A percentile compares a stretch with the other conserved stretches of the same genome.
phyloP scores from a whole-genome alignment of 495 filamentous ascomycete species.

The Friedmanniomyces endolithicus region DNA sequence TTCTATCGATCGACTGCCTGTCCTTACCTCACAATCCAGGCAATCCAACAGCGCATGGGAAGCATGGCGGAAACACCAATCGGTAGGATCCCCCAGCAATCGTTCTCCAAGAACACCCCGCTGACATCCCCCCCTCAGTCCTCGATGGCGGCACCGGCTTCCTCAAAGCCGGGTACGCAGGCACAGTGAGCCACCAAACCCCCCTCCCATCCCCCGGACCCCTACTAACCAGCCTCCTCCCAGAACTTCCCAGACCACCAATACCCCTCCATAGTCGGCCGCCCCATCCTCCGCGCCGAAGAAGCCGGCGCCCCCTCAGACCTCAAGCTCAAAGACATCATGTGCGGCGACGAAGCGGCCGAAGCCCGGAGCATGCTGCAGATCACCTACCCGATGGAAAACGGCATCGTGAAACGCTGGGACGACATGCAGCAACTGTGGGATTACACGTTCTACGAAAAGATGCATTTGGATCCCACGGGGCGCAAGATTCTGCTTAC shows the following conservation, averaged over 20 bases:
- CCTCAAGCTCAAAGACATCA: conserved; percentile 93
- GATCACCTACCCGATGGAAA: conserved; percentile 98
- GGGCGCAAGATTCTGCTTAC: conserved; percentile 96
- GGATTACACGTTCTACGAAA: conserved; percentile 97
- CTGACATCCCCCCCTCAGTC: conserved; percentile 43
- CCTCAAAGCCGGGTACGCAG: conserved; percentile 98
- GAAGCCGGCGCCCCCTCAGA: conserved; percentile 52
- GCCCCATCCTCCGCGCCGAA: conserved; percentile 92
- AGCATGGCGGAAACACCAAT: conserved; percentile 26
- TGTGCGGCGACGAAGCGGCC: conserved; percentile 98
- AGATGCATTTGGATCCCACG: conserved; percentile 82
- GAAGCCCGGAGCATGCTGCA: conserved; percentile 93
- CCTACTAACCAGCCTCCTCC: too few species aligned
- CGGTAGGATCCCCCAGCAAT: conserved; percentile 11
- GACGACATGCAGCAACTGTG: conserved; percentile 99
- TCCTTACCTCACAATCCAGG: not conserved
- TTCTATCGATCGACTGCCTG: not conserved
- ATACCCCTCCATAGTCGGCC: conserved; percentile 95
- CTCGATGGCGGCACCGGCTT: conserved; percentile 99
- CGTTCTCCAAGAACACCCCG: conserved; percentile 8
- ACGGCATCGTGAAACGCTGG: conserved; percentile 98
- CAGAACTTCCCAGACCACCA: conserved; percentile 98
- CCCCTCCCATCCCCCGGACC: too few species aligned
- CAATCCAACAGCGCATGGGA: not conserved
- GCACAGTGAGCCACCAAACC: conserved; percentile 43